Evolutionary conservation across 495 filamentous ascomycete species (phyloP), one percentile per base, ranked within the genome.

Genomic region (Pyrenula aspistea): DNA sequence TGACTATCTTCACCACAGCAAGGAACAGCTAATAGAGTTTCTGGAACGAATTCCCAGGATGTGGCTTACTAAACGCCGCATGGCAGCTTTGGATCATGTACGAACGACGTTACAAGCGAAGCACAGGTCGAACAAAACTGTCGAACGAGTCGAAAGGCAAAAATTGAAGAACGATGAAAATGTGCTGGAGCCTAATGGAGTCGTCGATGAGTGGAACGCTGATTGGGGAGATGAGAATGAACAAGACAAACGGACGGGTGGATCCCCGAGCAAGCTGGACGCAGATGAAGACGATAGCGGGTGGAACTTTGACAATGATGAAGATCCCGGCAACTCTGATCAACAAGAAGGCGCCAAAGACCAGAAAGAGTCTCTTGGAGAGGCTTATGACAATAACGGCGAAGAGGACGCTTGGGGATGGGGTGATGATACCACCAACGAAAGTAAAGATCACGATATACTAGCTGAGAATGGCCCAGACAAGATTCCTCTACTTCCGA

Each of bases 1-100:
- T 50, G 67, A 69, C 0, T 71, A 86, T 12, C 75, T 78, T 0
- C 90, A 88, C 81, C 76, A 77, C 23, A 87, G 87, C 20, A 77
- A 86, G 22, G 77, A 82, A 56, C 79, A 83, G 20, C 68, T 97
- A 55, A 73, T 81, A 10, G 84, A 88, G 48, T 98, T 93, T 93
- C 82, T 86, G 0, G 81, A 85, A 25, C 81, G 83, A 53, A 86
- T 85, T 4, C 86, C 92, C 2, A 79, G 80, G 22, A 78, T 90
- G 12, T 98, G 93, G 93, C 75, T 96, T 21, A 79, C 82, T n/a
- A 91, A 87, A 65, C 83, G 88, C 57, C 84, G 84, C 56, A 89
- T 93, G 60, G 77, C 78, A 48, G 83, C 86, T 2, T 72, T 99
- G 25, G 83, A 89, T 60, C 75, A 77, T 21, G 82, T 93, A 3